phyloP scores from a whole-genome alignment of 2,329 filamentous ascomycete genomes.

The Piedraia hortae region DNA sequence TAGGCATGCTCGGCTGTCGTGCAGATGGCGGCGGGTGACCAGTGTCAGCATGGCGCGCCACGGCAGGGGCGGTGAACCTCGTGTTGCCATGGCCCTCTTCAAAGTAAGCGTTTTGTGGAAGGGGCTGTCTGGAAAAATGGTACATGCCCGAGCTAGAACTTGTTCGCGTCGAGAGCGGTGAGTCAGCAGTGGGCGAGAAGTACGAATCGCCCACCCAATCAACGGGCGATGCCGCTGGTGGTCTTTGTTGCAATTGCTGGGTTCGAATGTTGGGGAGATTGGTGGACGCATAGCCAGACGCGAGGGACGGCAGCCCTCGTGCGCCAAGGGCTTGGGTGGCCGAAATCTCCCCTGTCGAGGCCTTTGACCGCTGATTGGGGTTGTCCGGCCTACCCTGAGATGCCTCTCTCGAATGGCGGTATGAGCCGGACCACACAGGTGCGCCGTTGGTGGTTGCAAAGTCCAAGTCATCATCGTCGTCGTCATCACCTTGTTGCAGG shows the following conservation, averaged over 20 bases:
- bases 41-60: constrained; percentile 27
- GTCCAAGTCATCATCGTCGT: constrained; percentile 16
- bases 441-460: constrained; percentile 9
- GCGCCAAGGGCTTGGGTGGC: too few species aligned
- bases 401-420: constrained; percentile 20
- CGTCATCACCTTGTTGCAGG: constrained; percentile 27
- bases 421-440: constrained; percentile 3
- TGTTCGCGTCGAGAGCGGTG: constrained; percentile 39
- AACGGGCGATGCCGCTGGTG: constrained; percentile 26
- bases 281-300: not conserved
- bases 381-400: constrained; percentile 39
- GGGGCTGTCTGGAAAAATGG: constrained; percentile 48
- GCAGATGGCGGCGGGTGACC: constrained; percentile 20
- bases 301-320: constrained; percentile 1
- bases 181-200: constrained; percentile 69
- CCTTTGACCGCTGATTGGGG: constrained; percentile 45
- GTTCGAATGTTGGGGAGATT: constrained; percentile 29
- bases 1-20: constrained; percentile 20
- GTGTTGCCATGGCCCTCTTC: constrained; percentile 35
- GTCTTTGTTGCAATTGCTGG: constrained; percentile 13
- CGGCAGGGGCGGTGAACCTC: constrained; percentile 67
- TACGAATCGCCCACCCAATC: constrained; percentile 48
- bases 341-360: constrained; percentile 45
- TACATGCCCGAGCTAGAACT: constrained; percentile 40
- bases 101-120: constrained; percentile 31